Conservation (phyloP, 1,284 basidiomycete species). For the Veloporphyrellus conicus region DNA sequence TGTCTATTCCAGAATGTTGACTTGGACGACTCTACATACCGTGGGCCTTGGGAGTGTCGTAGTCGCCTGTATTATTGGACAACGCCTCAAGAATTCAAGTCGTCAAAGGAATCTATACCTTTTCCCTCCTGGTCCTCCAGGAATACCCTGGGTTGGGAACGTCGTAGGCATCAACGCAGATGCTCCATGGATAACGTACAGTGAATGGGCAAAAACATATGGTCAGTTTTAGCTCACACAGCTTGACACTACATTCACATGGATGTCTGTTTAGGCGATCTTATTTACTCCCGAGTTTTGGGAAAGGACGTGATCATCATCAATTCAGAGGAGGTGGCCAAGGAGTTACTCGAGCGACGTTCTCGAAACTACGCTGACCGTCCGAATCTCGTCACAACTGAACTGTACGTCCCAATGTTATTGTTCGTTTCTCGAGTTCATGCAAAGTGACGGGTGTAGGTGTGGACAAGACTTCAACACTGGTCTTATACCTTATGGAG, state of each 20-base stretch:
- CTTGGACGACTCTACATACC: neutral
- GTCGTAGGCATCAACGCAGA: conserved; percentile 1
- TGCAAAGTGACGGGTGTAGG: neutral
- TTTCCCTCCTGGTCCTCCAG: conserved; percentile 9
- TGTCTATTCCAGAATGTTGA: neutral
- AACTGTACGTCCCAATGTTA: neutral
- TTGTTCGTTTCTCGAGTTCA: neutral
- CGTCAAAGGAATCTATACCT: neutral
- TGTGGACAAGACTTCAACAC: conserved; percentile 2
- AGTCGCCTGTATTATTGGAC: neutral
- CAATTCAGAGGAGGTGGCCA: conserved; percentile 8
- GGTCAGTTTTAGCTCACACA: neutral
- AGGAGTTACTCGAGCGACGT: conserved; percentile 3
- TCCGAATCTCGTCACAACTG: conserved; percentile 1
- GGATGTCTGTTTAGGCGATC: neutral
- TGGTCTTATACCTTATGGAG: neutral
- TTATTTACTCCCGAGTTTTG: conserved; percentile 4
- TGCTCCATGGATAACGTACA: conserved; percentile 9
- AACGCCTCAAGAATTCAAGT: neutral
- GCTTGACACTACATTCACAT: neutral
- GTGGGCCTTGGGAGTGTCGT: neutral
- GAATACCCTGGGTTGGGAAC: conserved; percentile 11
- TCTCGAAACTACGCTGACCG: conserved; percentile 8
- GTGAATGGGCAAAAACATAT: conserved; percentile 3
- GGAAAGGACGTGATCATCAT: conserved; percentile 9